Conservation (phyloP, 2,329 filamentous ascomycete species). For the Conoideocrella luteorostrata region DNA sequence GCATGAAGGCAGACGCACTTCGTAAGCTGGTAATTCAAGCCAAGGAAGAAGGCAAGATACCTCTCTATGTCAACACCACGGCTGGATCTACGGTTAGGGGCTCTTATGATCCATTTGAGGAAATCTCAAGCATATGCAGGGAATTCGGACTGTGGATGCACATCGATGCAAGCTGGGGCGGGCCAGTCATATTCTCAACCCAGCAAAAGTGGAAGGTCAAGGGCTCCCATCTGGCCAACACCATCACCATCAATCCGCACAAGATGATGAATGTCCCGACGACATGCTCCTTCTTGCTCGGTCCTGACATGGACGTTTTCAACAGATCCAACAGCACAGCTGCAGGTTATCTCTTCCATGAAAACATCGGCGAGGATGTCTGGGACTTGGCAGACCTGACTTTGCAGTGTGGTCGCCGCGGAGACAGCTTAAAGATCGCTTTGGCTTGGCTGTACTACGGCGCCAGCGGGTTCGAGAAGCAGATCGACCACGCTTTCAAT, state of each 20-base stretch:
- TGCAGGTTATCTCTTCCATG: constrained; percentile 81
- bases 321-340: constrained; percentile 78
- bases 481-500: constrained; percentile 67
- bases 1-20: constrained; percentile 64
- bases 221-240: constrained; percentile 70
- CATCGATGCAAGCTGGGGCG: constrained; percentile 89
- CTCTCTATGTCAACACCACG: constrained; percentile 92
- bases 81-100: constrained; percentile 92
- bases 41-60: constrained; percentile 63
- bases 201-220: constrained; percentile 56
- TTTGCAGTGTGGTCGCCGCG: constrained; percentile 83
- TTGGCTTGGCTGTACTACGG: constrained; percentile 90
- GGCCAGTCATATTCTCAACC: constrained; percentile 70
- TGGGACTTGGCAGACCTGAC: constrained; percentile 92
- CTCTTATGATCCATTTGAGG: constrained; percentile 73
- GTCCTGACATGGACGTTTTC: constrained; percentile 68
- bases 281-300: constrained; percentile 85
- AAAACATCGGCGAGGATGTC: constrained; percentile 48
- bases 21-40: constrained; percentile 56
- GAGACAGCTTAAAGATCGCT: constrained; percentile 81
- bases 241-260: constrained; percentile 84
- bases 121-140: constrained; percentile 64
- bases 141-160: constrained; percentile 80
- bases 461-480: constrained; percentile 59
- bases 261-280: constrained; percentile 94